Conservation (phyloP, 2,329 filamentous ascomycete species). For the Fusarium keratoplasticum region DNA sequence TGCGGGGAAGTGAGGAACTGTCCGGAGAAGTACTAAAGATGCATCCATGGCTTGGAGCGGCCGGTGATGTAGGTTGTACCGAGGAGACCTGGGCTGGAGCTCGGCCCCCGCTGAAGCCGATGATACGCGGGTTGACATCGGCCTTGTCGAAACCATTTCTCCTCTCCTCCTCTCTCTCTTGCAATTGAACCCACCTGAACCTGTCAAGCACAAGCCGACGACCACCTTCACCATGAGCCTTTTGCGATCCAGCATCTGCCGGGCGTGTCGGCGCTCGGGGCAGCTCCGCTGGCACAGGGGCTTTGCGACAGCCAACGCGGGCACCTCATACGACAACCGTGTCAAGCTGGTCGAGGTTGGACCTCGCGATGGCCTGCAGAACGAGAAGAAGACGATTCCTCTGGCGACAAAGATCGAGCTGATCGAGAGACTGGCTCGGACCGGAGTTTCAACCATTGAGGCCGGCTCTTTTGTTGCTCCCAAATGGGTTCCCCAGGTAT, state of each 20-base stretch:
- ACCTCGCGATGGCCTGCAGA: constrained; percentile 87
- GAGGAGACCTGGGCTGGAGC: constrained; percentile 16
- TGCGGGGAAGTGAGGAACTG: constrained; percentile 24
- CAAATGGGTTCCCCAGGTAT: constrained; percentile 85
- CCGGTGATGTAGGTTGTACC: neutral
- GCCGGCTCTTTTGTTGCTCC: constrained; percentile 85
- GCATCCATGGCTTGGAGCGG: constrained; percentile 5
- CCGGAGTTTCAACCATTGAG: constrained; percentile 80
- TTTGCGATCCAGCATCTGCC: constrained; percentile 53
- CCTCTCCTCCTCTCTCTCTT: constrained; percentile 17
- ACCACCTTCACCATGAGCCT: constrained; percentile 47
- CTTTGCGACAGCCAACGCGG: constrained; percentile 55
- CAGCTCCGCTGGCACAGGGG: constrained; percentile 48
- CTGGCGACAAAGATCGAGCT: constrained; percentile 81
- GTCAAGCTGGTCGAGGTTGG: constrained; percentile 84
- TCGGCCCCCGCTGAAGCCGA: constrained; percentile 46
- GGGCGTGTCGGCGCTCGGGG: constrained; percentile 52
- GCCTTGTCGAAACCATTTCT: constrained; percentile 21
- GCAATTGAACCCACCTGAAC: constrained; percentile 11
- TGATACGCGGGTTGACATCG: constrained; percentile 44
- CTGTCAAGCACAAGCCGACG: neutral
- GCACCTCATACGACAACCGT: constrained; percentile 52
- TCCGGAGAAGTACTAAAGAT: constrained; percentile 7
- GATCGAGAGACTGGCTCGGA: constrained; percentile 74
- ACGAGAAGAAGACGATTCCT: constrained; percentile 79